phyloP scores from a whole-genome alignment of 2,329 filamentous ascomycete genomes.

The Colletotrichum tropicicola region DNA sequence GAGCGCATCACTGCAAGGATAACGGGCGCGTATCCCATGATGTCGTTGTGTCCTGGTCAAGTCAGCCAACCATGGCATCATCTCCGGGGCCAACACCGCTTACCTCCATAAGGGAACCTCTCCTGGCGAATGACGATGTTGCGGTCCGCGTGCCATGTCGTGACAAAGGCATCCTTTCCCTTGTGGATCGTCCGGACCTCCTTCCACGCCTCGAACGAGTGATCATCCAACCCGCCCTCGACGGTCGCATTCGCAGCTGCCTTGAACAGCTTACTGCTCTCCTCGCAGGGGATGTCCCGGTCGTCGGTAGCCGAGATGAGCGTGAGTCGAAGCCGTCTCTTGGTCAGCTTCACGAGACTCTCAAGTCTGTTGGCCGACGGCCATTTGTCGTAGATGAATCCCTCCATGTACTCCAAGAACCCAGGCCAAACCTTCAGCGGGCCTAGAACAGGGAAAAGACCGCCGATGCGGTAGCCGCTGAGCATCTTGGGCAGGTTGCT shows the following conservation, averaged over 20 bases:
- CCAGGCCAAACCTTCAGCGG: constrained; percentile 75
- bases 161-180: constrained; percentile 57
- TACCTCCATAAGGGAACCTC: constrained; percentile 63
- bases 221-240: constrained; percentile 43
- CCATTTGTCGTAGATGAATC: constrained; percentile 83
- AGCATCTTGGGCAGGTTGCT: constrained; percentile 78
- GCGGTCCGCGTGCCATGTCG: constrained; percentile 53
- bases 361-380: constrained; percentile 73
- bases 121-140: constrained; percentile 63
- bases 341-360: constrained; percentile 61
- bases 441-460: constrained; percentile 80
- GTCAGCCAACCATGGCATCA: constrained; percentile 27
- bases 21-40: constrained; percentile 73
- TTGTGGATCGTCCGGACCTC: constrained; percentile 52
- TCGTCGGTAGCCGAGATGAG: constrained; percentile 86
- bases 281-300: constrained; percentile 79
- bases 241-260: constrained; percentile 64
- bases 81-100: constrained; percentile 36
- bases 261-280: constrained; percentile 72
- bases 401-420: constrained; percentile 67
- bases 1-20: constrained; percentile 71
- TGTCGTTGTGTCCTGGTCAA: constrained; percentile 71
- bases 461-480: constrained; percentile 80
- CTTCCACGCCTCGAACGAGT: constrained; percentile 54
- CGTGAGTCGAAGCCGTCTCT: constrained; percentile 67